Evolutionary conservation across 2,329 filamentous ascomycete species (phyloP).

Genomic region (Botrytis galanthina): DNA sequence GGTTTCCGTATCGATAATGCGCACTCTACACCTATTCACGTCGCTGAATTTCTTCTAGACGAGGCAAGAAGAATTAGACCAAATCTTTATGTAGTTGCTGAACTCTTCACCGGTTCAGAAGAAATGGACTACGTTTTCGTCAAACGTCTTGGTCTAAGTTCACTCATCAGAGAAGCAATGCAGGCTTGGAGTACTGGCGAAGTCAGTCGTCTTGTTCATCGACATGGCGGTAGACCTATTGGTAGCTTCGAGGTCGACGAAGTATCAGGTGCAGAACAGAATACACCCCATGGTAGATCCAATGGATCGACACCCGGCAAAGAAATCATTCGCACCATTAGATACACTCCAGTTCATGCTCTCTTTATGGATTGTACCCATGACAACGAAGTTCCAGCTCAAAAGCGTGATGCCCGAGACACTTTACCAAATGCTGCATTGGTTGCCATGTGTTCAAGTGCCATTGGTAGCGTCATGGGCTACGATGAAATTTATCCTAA

Average conservation of each 20-base stretch:
- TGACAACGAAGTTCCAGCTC: conserved; percentile 93
- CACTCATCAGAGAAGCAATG: conserved; percentile 95
- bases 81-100: conserved; percentile 87
- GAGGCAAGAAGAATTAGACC: conserved; percentile 86
- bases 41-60: conserved; percentile 92
- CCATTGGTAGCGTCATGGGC: conserved; percentile 94
- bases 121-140: conserved; percentile 96
- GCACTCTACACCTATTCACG: conserved; percentile 90
- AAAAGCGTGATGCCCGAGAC: conserved; percentile 91
- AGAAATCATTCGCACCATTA: conserved; percentile 71
- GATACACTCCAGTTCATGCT: conserved; percentile 84
- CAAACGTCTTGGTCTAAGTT: conserved; percentile 85
- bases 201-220: conserved; percentile 87
- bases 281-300: conserved; percentile 31
- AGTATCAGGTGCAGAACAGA: conserved; percentile 61
- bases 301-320: conserved; percentile 37
- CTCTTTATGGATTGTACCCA: conserved; percentile 99
- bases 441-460: conserved; percentile 93
- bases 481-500: conserved; percentile 96
- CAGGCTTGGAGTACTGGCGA: conserved; percentile 96
- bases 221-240: conserved; percentile 89
- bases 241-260: conserved; percentile 97
- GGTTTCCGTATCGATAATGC: conserved; percentile 98
- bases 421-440: conserved; percentile 92
- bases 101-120: conserved; percentile 93